Conservation (phyloP, 225 moss, liverwort and hornwort species). For the Pleurozium schreberi region DNA sequence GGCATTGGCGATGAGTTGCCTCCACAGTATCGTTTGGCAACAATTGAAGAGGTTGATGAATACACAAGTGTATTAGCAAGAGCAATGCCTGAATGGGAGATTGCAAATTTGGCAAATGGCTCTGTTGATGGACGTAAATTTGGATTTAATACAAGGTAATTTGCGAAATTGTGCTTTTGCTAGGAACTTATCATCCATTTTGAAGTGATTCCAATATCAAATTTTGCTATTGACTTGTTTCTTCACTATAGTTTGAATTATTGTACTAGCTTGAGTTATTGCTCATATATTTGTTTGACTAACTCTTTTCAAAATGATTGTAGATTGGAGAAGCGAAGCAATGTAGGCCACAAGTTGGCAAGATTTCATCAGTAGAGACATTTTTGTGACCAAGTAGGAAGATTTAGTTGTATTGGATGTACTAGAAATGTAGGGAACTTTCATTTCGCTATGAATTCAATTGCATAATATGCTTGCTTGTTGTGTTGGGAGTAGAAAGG, state of each 20-base stretch:
- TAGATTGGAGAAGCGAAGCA: background rate
- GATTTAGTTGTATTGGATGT: background rate
- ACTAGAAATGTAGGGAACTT: background rate
- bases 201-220: background rate
- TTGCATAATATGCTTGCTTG: background rate
- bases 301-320: background rate
- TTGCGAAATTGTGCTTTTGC: background rate
- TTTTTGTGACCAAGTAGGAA: background rate
- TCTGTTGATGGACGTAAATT: rapidly evolving
- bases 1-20: background rate
- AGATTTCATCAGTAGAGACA: background rate
- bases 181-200: background rate
- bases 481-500: background rate
- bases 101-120: background rate
- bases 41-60: background rate
- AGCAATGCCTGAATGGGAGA: background rate
- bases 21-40: background rate
- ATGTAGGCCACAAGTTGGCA: background rate
- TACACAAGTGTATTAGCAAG: rapidly evolving
- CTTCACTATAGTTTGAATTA: background rate
- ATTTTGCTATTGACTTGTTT: background rate
- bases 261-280: background rate
- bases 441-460: background rate
- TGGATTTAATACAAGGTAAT: background rate
- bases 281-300: background rate